Conservation (phyloP, 2,329 filamentous ascomycete species). For the Waltergamsia citrina region DNA sequence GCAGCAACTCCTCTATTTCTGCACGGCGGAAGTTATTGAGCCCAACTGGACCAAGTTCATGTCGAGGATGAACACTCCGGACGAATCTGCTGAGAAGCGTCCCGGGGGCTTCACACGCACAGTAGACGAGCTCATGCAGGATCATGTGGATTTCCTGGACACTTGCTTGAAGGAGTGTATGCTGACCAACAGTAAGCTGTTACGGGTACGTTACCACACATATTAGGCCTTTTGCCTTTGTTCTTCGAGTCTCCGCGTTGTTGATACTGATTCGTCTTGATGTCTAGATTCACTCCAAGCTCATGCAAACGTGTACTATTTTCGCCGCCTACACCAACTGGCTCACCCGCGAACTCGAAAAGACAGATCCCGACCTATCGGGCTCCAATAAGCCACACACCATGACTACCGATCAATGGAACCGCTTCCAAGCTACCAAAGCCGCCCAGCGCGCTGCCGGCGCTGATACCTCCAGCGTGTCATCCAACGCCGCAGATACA, state of each 20-base stretch:
- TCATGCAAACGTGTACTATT: conserved; percentile 91
- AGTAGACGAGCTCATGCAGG: conserved; percentile 96
- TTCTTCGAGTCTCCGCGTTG: too few relatives aligned
- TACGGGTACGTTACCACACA: conserved; percentile 55
- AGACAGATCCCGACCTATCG: conserved; percentile 70
- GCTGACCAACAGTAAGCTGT: conserved; percentile 90
- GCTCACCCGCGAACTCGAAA: conserved; percentile 74
- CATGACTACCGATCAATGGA: conserved; percentile 54
- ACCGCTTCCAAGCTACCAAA: conserved; percentile 41
- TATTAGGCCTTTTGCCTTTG: neutral
- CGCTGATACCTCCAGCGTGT: conserved; percentile 24
- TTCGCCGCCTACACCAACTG: conserved; percentile 87
- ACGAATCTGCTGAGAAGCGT: conserved; percentile 23
- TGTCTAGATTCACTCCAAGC: conserved; percentile 86
- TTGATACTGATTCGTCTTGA: too few relatives aligned
- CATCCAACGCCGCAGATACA: conserved; percentile 19
- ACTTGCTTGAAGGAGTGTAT: conserved; percentile 98
- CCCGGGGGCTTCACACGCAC: conserved; percentile 47
- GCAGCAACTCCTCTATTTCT: conserved; percentile 94
- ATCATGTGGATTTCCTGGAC: conserved; percentile 95
- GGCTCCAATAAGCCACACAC: conserved; percentile 46
- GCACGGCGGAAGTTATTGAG: conserved; percentile 93
- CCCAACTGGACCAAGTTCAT: conserved; percentile 95
- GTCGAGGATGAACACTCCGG: conserved; percentile 64
- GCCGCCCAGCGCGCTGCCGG: conserved; percentile 24